Percentiles rank a stretch among this genome's conserved stretches.
These are phyloP conservation scores for Ailanthus altissimus DNA, from an alignment of 345 rosid species.

Conservation along the genomic window DNA sequence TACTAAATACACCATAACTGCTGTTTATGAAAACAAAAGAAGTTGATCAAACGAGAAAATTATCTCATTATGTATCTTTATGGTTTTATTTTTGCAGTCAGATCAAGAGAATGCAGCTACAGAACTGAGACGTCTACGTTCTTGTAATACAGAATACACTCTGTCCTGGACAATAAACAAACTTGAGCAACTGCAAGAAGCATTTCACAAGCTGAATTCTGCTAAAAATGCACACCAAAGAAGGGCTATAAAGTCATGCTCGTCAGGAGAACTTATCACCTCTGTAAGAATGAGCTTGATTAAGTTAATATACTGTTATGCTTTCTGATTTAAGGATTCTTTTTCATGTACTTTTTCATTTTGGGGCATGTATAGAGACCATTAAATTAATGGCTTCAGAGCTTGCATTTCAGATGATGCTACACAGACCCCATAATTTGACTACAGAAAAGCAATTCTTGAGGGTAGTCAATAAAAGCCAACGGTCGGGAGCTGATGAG, in stretches of 20 bases:
- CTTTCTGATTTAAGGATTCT: no score
- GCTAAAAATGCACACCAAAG: slow-evolving; percentile 9
- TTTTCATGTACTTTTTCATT: no score
- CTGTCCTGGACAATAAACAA: neutral
- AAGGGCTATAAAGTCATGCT: slow-evolving; percentile 1
- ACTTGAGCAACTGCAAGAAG: neutral
- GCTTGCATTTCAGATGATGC: slow-evolving; percentile 12
- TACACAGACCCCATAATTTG: slow-evolving; percentile 15
- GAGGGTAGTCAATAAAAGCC: slow-evolving; percentile 1
- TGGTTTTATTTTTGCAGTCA: neutral
- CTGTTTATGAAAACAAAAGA: neutral
- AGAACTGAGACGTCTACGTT: neutral
- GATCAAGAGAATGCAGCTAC: neutral
- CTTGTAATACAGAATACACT: neutral
- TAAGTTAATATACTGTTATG: no score
- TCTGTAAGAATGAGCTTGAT: slow-evolving; percentile 6
- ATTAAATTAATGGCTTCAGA: neutral
- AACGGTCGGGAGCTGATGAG: neutral
- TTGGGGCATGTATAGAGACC: no score
- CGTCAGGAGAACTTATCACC: slow-evolving; percentile 3
- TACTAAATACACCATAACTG: neutral
- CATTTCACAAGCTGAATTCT: slow-evolving; percentile 16
- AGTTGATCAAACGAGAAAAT: neutral
- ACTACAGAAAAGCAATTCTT: slow-evolving; percentile 14
- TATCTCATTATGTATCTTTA: neutral